These are phyloP conservation scores for Coemansia sp. DNA, from an alignment of 192 early-diverging fungal species.

Conservation along the genomic window DNA sequence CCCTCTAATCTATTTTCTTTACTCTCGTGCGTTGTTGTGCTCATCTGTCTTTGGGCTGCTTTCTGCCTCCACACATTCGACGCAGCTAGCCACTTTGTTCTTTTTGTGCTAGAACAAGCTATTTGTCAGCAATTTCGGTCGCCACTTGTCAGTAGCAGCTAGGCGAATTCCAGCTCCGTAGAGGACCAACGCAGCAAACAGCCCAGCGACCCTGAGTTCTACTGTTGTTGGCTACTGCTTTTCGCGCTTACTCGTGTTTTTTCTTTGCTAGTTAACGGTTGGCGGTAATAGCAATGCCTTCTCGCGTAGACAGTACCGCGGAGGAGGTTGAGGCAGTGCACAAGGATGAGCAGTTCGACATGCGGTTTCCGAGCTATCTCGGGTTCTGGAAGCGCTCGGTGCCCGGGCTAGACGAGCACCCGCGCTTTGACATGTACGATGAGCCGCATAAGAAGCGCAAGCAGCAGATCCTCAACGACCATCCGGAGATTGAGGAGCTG, in stretches of 20 bases:
- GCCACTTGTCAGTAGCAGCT: not conserved
- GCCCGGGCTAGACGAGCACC: conserved; percentile 66
- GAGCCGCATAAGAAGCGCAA: conserved; percentile 94
- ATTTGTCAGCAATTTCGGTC: not conserved
- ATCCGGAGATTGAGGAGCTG: conserved; percentile 86
- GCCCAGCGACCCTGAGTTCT: not conserved
- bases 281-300: conserved; percentile 24
- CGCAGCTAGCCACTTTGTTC: not conserved
- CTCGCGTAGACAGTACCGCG: conserved; percentile 21
- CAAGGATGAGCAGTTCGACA: conserved; percentile 57
- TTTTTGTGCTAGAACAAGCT: not conserved
- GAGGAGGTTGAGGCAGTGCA: conserved; percentile 40
- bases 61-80: not conserved
- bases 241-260: not conserved
- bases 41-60: not conserved
- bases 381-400: conserved; percentile 83
- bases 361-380: conserved; percentile 73
- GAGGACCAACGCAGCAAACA: not conserved
- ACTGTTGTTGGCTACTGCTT: conserved; percentile 3
- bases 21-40: not conserved
- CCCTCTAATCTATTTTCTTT: not conserved
- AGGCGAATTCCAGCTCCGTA: not conserved
- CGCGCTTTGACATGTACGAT: conserved; percentile 84
- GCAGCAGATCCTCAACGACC: conserved; percentile 77
- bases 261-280: not conserved